These are phyloP conservation scores for Tetrapisispora arboricola DNA, from an alignment of 805 yeast species.

Conservation along the genomic window DNA sequence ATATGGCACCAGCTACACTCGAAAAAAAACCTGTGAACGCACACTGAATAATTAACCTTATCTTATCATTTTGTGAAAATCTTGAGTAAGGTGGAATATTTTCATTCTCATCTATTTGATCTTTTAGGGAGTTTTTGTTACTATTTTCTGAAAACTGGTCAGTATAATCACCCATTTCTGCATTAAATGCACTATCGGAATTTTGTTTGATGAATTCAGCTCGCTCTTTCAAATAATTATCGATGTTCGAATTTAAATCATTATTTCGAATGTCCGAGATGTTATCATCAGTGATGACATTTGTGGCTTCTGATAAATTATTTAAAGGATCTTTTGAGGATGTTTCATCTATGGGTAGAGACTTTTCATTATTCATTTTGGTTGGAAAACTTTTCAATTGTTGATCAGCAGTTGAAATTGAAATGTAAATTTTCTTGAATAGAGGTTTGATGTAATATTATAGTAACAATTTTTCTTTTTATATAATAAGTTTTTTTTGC, in stretches of 20 bases:
- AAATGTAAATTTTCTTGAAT: too few relatives aligned
- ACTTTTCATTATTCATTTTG: not conserved
- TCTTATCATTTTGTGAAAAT: slow-evolving; percentile 33
- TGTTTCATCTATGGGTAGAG: not conserved
- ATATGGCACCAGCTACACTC: slow-evolving; percentile 64
- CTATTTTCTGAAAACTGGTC: not conserved
- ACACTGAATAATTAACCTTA: slow-evolving; percentile 31
- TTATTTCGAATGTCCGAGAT: not conserved
- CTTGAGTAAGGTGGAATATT: slow-evolving; percentile 31
- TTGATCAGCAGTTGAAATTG: too few relatives aligned
- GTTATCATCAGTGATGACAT: not conserved
- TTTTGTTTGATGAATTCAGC: not conserved
- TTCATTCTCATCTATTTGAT: not conserved
- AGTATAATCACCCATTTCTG: not conserved
- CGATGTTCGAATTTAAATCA: not conserved
- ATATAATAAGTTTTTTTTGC: too few relatives aligned
- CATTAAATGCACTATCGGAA: not conserved
- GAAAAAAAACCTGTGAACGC: slow-evolving; percentile 53
- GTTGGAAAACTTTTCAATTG: not conserved
- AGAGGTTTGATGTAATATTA: too few relatives aligned
- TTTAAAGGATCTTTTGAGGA: not conserved
- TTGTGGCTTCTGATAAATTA: not conserved
- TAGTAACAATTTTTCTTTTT: too few relatives aligned
- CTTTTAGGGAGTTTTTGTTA: not conserved
- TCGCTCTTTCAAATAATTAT: not conserved